Percentiles rank a stretch among this genome's conserved stretches.
These are phyloP conservation scores for Pisolithus microcarpus DNA, from an alignment of 768 basidiomycete species.

Conservation along the genomic window DNA sequence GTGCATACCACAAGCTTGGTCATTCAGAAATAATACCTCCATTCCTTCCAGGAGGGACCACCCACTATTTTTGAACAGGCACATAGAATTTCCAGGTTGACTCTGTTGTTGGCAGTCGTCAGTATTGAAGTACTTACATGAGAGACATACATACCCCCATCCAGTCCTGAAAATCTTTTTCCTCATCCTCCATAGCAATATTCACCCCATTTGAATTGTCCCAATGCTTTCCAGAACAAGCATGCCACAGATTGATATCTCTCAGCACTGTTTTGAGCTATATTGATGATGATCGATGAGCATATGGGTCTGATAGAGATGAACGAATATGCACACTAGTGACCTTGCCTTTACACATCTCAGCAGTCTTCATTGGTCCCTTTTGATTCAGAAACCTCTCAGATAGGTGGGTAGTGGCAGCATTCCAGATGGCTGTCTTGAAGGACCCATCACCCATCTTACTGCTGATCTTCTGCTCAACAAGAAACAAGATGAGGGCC, in stretches of 20 bases:
- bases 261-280: background rate
- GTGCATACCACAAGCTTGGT: too few species aligned
- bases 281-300: background rate
- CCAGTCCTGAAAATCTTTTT: background rate
- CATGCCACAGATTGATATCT: background rate
- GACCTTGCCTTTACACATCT: background rate
- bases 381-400: background rate
- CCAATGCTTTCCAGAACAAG: background rate
- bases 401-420: background rate
- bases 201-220: background rate
- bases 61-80: too few species aligned
- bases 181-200: background rate
- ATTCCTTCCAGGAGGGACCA: too few species aligned
- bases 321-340: background rate
- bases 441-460: background rate
- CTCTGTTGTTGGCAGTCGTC: too few species aligned
- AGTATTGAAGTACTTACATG: too few species aligned
- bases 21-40: too few species aligned
- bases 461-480: background rate
- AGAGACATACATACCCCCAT: too few species aligned
- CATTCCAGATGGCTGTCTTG: background rate
- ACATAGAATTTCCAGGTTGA: too few species aligned
- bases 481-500: background rate
- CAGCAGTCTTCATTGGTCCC: background rate
- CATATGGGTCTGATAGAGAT: background rate